Base-by-base conservation (phyloP, 495 filamentous ascomycete genomes). In the Trichoderma virens region DNA sequence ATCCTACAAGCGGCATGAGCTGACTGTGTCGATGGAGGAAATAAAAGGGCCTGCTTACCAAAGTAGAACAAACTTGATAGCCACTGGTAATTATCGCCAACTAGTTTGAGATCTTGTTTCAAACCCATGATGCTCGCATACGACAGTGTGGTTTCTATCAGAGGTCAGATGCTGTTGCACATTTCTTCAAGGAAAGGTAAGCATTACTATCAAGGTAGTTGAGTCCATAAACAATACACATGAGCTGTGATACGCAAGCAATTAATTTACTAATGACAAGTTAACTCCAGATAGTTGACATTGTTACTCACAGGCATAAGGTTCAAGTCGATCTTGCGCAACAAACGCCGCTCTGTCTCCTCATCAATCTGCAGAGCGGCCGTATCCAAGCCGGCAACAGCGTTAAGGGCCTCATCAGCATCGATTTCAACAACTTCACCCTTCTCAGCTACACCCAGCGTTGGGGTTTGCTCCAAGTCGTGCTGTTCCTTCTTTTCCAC, bases 261-360 rank as follows among this genome's bases (percentile, higher is more conserved):
- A 47, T 35, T 13, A 35, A 35, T 13, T 35, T 13, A 35, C 6
- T 13, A 35, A 35, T 35, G 34, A 35, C 6, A 16, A 59, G 14
- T 45, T 16, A 3, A 5, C 41, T 45, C 13, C 41, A 20, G 41
- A 45, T 20, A 20, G 85, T 85, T 61, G n/a, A 79, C 86, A 45
- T 85, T 78, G 3, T 78, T 79, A 28, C 86, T 67, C 67, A 79
- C 78, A 32, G 69, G 69, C n/a, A 70, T 61, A 38, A 70, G 68
- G 54, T 66, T 65, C 41, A 63, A 30, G 38, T 70, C 69, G 28
- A 70, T 66, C 65, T 70, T 67, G 64, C 64, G 60, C 30, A 43
- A n/a, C 30, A 66, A 2, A 34, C 60, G 47, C 20, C 60, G 35
- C 20, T 66, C 64, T 5, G 60, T 51, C 20, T 45, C 60, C 30